Evolutionary conservation across 805 yeast species (phyloP), one percentile per base, ranked within the genome.

Genomic region (Wickerhamiella domercqiae): DNA sequence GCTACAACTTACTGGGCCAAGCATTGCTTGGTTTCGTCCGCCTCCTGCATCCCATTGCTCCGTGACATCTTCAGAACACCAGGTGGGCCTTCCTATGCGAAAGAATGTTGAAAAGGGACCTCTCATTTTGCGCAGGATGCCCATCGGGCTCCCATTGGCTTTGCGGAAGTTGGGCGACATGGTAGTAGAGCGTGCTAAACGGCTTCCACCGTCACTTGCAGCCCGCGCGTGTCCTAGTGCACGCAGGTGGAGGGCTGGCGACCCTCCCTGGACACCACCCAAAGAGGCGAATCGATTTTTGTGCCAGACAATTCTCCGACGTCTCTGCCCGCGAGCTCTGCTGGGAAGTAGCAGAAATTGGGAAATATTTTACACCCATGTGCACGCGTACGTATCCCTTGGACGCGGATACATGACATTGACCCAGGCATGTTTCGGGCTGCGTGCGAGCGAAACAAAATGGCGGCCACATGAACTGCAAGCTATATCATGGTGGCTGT

Each of bases 381-480:
- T 78, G 0, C 54, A 67, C 0, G 20, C 36, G 2, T 55, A 67
- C 21, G 39, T 78, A 0, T 45, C 49, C 11, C 47, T 65, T 21
- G 57, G 64, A 0, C 50, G 56, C 25, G 71, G 67, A 5, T 37
- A 39, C 2, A 28, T 72, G 0, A 38, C 56, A 0, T 35, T 67
- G 0, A 42, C 47, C 2, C 50, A 56, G 3, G 32, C 73, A 0
- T 26, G 61, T 2, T 44, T 53, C 4, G 56, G 57, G 0, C 48
- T 77, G 5, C 59, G 53, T 34, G 26, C 71, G 0, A 60, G 56
- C 4, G 68, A 67, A 0, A 63, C 81, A 2, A 22, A 39, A 0
- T 80, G 93, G 93, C 47, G 77, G 1, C 67, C 17, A 22, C 33
- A 0, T 36, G 57, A 55, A 18, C 64, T 63, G 11, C 78, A 72